Base-by-base conservation (phyloP, 495 filamentous ascomycete genomes). In the Aspergillus diversus region DNA sequence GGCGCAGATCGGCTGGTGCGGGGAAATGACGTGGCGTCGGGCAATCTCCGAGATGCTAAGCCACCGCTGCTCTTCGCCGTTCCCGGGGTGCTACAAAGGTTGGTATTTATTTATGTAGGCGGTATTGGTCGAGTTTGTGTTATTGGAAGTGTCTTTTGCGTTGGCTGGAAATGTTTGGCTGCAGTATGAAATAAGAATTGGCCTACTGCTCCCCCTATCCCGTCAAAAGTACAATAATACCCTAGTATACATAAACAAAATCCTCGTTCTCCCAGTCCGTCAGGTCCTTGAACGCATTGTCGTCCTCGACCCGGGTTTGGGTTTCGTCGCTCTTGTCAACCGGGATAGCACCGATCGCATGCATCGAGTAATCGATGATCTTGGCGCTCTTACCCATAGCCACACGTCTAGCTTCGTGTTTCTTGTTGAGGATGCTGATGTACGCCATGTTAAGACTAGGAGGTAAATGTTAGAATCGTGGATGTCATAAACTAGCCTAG, bases 391-490 rank as follows among this genome's bases (percentile, higher is more conserved):
- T 76, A 3, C 73, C 73, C n/a, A 73, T 65, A 21, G 71, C 75
- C 42, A 75, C 72, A 13, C 82, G 71, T 17, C 72, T 72, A 55
- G 75, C 77, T 15, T 75, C 75, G 46, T 85, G 81, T 39, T 70
- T 81, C 63, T 76, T 77, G 66, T 88, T 88, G 16, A 87, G 69
- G 42, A 80, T 59, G 27, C 60, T 71, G 11, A 88, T 67, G 56
- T 82, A 83, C 31, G 82, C 60, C 69, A 64, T 61, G 1, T 76
- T 81, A 7, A 82, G 33, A 5, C 78, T 81, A 51, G 31, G 13
- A 35, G 11, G 12, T 13, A 1, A 37, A 7, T 66, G 61, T 63
- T 43, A 43, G n/a, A n/a, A n/a, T n/a, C n/a, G n/a, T n/a, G n/a
- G n/a, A n/a, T n/a, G n/a, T n/a, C n/a, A n/a, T n/a, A n/a, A n/a